Evolutionary conservation across 2,329 filamentous ascomycete species (phyloP).

Genomic region (Alternaria ventricosa): DNA sequence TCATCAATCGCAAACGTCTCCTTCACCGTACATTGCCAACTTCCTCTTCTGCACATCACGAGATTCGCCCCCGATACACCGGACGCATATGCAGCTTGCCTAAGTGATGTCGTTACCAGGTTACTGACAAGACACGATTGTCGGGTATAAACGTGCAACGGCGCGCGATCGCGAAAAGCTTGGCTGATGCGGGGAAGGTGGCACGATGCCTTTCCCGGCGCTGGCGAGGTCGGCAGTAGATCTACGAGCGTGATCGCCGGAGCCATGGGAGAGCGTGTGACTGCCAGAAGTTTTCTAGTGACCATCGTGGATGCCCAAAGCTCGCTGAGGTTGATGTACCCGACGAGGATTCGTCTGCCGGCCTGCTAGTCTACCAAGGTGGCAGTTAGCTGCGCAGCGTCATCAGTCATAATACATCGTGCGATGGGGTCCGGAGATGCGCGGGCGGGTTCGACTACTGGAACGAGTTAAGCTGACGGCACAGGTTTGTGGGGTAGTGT

Average conservation of each 20-base stretch:
- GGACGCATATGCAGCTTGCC: constrained; percentile 7
- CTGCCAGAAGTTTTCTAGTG: background rate
- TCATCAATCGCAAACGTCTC: background rate
- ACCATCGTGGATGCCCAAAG: background rate
- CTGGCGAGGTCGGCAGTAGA: background rate
- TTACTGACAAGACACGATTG: background rate
- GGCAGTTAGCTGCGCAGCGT: background rate
- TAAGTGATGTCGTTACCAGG: background rate
- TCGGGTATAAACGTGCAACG: constrained; percentile 10
- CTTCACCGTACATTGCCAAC: constrained; percentile 5
- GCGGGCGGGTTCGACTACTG: background rate
- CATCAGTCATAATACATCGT: background rate
- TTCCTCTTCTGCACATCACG: constrained; percentile 4
- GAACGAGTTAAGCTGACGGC: background rate
- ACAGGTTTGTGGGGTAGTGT: background rate
- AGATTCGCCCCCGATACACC: constrained; percentile 1
- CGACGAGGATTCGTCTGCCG: background rate
- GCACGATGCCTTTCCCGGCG: constrained; percentile 5
- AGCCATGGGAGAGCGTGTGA: constrained; percentile 7
- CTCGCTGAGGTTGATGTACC: background rate
- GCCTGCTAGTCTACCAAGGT: background rate
- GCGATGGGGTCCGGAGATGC: background rate
- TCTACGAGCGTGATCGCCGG: constrained; percentile 3
- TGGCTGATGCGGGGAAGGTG: constrained; percentile 6
- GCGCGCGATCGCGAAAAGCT: constrained; percentile 9